These are phyloP conservation scores for Camellia sinensis DNA, from an alignment of 148 eudicot genomes.

Conservation along the genomic window DNA sequence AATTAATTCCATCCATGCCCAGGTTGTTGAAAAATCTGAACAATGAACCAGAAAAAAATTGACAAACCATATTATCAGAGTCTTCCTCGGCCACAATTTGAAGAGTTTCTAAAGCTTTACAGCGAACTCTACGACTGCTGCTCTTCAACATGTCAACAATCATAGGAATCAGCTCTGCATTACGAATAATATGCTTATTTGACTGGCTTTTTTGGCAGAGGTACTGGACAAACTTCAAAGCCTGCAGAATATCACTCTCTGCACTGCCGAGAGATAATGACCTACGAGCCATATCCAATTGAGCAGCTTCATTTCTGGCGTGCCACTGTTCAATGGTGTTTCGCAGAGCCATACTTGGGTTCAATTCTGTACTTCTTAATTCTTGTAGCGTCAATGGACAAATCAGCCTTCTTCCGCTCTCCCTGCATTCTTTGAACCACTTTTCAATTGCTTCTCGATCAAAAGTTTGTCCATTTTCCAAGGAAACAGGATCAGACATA, in stretches of 20 bases:
- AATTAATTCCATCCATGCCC: constrained; percentile 12
- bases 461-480: constrained; percentile 72
- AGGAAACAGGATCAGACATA: constrained; percentile 91
- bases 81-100: constrained; percentile 66
- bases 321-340: constrained; percentile 90
- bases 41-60: background rate
- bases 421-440: constrained; percentile 73
- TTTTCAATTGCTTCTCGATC: constrained; percentile 93
- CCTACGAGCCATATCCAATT: constrained; percentile 68
- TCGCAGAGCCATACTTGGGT: constrained; percentile 74
- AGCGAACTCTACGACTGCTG: constrained; percentile 60
- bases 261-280: constrained; percentile 50
- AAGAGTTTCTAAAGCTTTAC: constrained; percentile 73
- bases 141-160: constrained; percentile 67
- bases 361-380: constrained; percentile 55
- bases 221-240: constrained; percentile 58
- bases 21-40: background rate
- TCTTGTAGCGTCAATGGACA: constrained; percentile 72
- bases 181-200: constrained; percentile 57
- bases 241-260: constrained; percentile 56
- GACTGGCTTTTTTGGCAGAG: constrained; percentile 51
- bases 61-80: constrained; percentile 67
- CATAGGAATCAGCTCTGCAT: constrained; percentile 57
- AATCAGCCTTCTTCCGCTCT: constrained; percentile 52
- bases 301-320: constrained; percentile 88